Base-by-base conservation (phyloP, 2,329 filamentous ascomycete genomes). In the Cadophora luteo-olivacea region DNA sequence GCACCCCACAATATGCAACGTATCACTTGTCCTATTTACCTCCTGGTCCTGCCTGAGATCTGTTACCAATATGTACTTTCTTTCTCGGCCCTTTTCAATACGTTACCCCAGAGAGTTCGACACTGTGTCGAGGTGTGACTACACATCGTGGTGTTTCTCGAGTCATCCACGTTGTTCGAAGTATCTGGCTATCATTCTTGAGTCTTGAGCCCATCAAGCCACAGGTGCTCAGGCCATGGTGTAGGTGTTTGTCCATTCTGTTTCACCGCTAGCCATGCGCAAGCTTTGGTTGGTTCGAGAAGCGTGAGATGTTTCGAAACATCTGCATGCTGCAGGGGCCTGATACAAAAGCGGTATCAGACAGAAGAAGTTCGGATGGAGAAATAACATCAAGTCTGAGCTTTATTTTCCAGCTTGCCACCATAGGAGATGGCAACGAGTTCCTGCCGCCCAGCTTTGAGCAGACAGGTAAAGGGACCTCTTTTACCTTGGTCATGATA, bases 321-420 rank as follows among this genome's bases (percentile, higher is more conserved):
- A 29, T 29, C 29, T 29, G 29, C 29, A 54, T 33, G 3, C 22
- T 62, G 51, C 68, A 61, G 45, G 63, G 68, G 58, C 24, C 32
- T 68, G 69, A 64, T 6, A 68, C 69, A 52, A 33, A 0, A 12
- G 1, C 12, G 24, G 69, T 70, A 64, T 66, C 67, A 66, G 67
- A 64, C 19, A 64, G 32, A 41, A 41, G 64, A 48, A 69, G 48
- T 67, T 70, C 63, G 64, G 68, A 70, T 65, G 68, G 58, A 66
- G 57, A 57, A 49, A 63, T 22, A 32, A 57, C 32, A 58, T 51
- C 24, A 3, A n/a, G 45, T 49, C 55, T 49, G 25, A 32, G 38
- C 45, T 52, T 64, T 52, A 36, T 32, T 16, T 29, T 25, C 24
- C 41, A 7, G 22, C 60, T n/a, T 33, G 16, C 22, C 45, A 29